Evolutionary conservation across 495 filamentous ascomycete genomes (phyloP), one percentile per base, ranked within the genome.

Genomic region (Saxophila tyrrhenica): DNA sequence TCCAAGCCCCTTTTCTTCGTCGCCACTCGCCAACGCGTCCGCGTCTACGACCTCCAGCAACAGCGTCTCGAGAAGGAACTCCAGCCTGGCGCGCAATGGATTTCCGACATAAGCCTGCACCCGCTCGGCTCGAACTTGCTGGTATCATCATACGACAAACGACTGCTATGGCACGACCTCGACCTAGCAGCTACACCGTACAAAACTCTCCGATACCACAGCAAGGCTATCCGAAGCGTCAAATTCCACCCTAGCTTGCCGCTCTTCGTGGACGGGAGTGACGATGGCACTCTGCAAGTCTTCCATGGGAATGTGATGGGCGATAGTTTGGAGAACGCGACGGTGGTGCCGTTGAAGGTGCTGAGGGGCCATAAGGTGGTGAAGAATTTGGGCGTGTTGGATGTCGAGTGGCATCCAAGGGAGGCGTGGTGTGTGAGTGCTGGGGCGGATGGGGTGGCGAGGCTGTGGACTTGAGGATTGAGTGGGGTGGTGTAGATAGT

Each of bases 251-350:
- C 79, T 49, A 35, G 17, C 10, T 77, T 91, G 55, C 94, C 92
- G 24, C 76, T 97, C 24, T 96, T 97, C 64, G 90, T 86, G 3
- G 89, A 95, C 59, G 88, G 86, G 43, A 88, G 83, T 68, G 92
- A 98, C 65, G 92, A 98, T 69, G 92, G 92, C 22, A 87, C 80
- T 24, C 65, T 97, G 55, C 94, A 97, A 72, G 84, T 98, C 32
- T 96, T 96, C 75, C 92, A 98, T 69, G 92, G 89, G 51, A 92
- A 86, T 69, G 91, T 97, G 29, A 88, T 90, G 29, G 85, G 80
- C 54, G 92, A 97, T 66, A 74, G 94, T 72, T 84, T 97, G 75
- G 89, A 94, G 74, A 95, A 95, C 68, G 88, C 92, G 21, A 88
- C 82, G 39, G 94, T 98, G 62, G 92, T 97, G 43, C 92, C 94